Conservation (phyloP, 768 basidiomycete species). For the Lactarius evosmus region DNA sequence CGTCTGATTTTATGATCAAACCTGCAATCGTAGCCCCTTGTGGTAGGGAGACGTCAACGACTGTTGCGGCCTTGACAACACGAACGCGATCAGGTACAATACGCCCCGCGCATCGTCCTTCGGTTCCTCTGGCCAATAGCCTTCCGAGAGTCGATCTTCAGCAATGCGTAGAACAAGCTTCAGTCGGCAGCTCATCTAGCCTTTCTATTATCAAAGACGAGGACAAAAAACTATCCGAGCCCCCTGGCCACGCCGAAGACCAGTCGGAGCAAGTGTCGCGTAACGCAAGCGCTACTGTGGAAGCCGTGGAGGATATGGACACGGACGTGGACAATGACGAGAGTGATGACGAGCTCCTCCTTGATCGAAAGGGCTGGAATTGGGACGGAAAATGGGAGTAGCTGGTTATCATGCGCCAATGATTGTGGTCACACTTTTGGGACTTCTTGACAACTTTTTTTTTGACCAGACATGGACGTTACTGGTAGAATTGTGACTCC, state of each 20-base stretch:
- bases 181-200: neutral
- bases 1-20: constrained; percentile 23
- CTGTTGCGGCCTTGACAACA: constrained; percentile 17
- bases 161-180: constrained; percentile 27
- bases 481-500: neutral
- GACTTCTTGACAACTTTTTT: neutral
- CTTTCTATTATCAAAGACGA: neutral
- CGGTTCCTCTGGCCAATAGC: constrained; percentile 1
- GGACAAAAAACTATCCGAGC: neutral
- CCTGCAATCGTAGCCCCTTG: neutral
- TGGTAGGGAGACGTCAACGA: neutral
- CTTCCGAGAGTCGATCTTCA: constrained; percentile 16
- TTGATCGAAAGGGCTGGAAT: constrained; percentile 25
- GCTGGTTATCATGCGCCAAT: neutral
- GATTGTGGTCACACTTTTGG: neutral
- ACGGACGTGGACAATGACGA: constrained; percentile 11
- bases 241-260: neutral
- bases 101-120: constrained; percentile 21
- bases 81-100: constrained; percentile 30
- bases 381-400: constrained; percentile 28
- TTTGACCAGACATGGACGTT: neutral
- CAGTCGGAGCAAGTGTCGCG: neutral
- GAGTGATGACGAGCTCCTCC: constrained; percentile 27
- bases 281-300: neutral
- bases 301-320: constrained; percentile 3